These are phyloP conservation scores for Oxyria digyna DNA, from an alignment of 148 eudicot species.

Conservation along the genomic window DNA sequence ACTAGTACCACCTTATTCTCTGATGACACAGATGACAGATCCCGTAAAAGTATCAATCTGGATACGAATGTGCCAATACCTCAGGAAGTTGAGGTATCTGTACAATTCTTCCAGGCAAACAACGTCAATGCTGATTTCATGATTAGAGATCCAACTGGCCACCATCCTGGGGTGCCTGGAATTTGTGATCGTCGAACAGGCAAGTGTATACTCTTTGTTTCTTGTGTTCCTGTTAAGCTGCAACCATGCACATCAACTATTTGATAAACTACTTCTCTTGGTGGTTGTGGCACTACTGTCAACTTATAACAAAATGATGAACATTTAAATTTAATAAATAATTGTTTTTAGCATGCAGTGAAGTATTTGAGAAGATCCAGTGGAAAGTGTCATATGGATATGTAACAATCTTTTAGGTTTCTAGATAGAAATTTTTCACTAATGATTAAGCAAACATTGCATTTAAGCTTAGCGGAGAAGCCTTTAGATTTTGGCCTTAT, in stretches of 20 bases:
- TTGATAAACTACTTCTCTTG: not conserved
- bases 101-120: slow-evolving; percentile 24
- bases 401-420: not conserved
- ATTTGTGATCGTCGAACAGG: slow-evolving; percentile 56
- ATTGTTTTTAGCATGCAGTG: not conserved
- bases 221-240: not conserved
- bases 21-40: slow-evolving; percentile 92
- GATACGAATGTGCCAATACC: slow-evolving; percentile 35
- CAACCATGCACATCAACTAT: not conserved
- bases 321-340: not conserved
- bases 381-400: not conserved
- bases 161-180: slow-evolving; percentile 46
- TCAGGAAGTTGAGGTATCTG: slow-evolving; percentile 50
- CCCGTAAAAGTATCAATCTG: slow-evolving; percentile 52
- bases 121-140: slow-evolving; percentile 22
- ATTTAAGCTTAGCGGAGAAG: not conserved
- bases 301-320: too few species aligned
- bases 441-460: not conserved
- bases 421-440: not conserved
- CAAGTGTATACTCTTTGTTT: slow-evolving; percentile 13
- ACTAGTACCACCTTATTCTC: slow-evolving; percentile 88
- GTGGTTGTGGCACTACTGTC: not conserved
- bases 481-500: not conserved
- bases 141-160: slow-evolving; percentile 19
- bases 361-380: not conserved